Base-by-base conservation (phyloP, 192 early-diverging fungal species). In the Coemansia sp. region DNA sequence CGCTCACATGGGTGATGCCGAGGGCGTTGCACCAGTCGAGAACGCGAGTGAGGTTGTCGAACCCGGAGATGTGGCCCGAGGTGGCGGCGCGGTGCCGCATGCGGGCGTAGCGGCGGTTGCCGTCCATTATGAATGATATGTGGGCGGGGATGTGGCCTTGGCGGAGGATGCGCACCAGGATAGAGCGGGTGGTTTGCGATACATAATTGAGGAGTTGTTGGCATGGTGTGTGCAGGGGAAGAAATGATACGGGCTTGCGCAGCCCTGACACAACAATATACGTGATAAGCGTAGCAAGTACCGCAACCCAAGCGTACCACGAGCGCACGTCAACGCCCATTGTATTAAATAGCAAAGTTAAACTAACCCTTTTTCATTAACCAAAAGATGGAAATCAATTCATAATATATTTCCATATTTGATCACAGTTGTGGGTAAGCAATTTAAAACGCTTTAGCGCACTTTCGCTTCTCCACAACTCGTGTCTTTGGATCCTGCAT, bases 91-190 rank as follows among this genome's bases (percentile, higher is more conserved):
- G 67, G 5, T 72, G 51, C 2, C 75, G 71, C 52, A 87, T 88
- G 41, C 82, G 85, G 24, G 94, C 96, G 71, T 85, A 99, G 25
- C 97, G 87, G 35, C 97, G 82, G 80, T 99, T 99, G 7, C 97
- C 97, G 70, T 99, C 97, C 90, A 99, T 94, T 48, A 99, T 92
- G 69, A 99, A 94, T 2, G 89, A 95, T 14, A 98, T 83, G 71
- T 99, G 97, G 23, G 83, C 72, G 3, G 97, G 97, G 11, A 99
- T 84, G 1, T 89, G 86, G 6, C 96, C 95, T 41, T 88, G 83
- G 39, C 68, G 66, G 2, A 89, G 58, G 5, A 84, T 49, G 12
- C 60, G 72, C 0, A 84, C 66, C 1, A 60, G 35, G 1, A 77
- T 19, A 22, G 22, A 23, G 15, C 64, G 62, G 15, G 9, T 14